A percentile compares a stretch with the other conserved stretches of the same genome.
Conservation (phyloP, 352 stramenopile genomes). For the Pythium scleroteichum region DNA sequence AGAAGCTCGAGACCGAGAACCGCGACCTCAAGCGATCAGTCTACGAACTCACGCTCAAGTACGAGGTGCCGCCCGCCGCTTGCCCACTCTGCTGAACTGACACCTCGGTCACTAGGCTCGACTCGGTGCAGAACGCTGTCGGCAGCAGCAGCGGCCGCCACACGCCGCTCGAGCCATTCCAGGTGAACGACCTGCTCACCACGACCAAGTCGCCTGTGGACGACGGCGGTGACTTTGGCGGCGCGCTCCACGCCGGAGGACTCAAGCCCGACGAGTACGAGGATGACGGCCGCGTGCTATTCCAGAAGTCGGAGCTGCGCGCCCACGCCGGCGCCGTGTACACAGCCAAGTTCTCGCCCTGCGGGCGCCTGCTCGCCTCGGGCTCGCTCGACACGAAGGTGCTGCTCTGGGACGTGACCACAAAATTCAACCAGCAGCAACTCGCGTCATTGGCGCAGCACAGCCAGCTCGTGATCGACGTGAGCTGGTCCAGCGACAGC, state of each 20-base stretch:
- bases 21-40: constrained; percentile 91
- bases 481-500: constrained; percentile 83
- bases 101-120: constrained; percentile 41
- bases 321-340: constrained; percentile 81
- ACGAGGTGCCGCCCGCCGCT: constrained; percentile 4
- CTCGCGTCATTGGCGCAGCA: constrained; percentile 74
- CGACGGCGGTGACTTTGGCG: constrained; percentile 39
- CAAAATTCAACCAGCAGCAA: constrained; percentile 88
- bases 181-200: constrained; percentile 67
- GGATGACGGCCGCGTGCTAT: constrained; percentile 65
- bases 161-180: constrained; percentile 54
- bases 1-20: constrained; percentile 88
- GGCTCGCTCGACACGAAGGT: constrained; percentile 83
- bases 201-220: constrained; percentile 37
- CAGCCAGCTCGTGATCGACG: constrained; percentile 83
- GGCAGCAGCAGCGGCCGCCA: constrained; percentile 13
- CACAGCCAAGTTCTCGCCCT: constrained; percentile 86
- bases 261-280: constrained; percentile 56
- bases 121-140: constrained; percentile 53
- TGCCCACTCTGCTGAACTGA: neutral
- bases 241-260: constrained; percentile 21
- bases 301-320: constrained; percentile 81
- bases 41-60: constrained; percentile 90
- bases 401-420: constrained; percentile 86
- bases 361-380: constrained; percentile 74